Percentiles rank a stretch among this genome's conserved stretches.
phyloP scores from a whole-genome alignment of 106 monocot genomes.

The Gastrodia elata region DNA sequence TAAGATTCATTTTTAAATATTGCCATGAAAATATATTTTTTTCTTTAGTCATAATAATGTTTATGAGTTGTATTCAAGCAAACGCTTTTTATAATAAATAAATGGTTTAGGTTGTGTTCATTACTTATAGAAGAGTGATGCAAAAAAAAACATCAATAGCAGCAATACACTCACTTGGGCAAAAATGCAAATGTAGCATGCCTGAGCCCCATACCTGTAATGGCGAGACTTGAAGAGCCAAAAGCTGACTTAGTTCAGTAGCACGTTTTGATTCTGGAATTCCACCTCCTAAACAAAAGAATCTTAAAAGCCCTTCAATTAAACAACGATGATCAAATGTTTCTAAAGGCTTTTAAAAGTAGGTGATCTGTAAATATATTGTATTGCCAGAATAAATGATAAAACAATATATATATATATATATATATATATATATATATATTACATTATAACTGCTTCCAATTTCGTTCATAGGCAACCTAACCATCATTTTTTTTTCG shows the following conservation, averaged over 20 bases:
- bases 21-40: background rate
- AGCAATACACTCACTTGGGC: background rate
- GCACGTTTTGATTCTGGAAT: constrained; percentile 80
- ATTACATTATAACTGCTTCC: too few species aligned
- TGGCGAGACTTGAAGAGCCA: constrained; percentile 61
- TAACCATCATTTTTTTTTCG: too few species aligned
- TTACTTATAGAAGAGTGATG: background rate
- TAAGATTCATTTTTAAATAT: too few species aligned
- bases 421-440: too few species aligned
- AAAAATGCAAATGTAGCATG: constrained; percentile 2
- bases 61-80: background rate
- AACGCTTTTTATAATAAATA: background rate
- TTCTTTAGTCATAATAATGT: background rate
- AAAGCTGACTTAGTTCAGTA: constrained; percentile 57
- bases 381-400: too few species aligned
- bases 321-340: too few species aligned
- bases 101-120: background rate
- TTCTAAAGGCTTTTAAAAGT: too few species aligned
- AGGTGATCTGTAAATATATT: too few species aligned
- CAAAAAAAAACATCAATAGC: background rate
- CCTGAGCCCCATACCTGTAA: constrained; percentile 47
- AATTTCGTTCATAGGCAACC: too few species aligned
- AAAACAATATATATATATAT: too few species aligned
- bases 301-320: background rate
- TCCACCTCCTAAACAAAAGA: constrained; percentile 60